phyloP scores from a whole-genome alignment of 805 yeast species.

The Metschnikowia matae region DNA sequence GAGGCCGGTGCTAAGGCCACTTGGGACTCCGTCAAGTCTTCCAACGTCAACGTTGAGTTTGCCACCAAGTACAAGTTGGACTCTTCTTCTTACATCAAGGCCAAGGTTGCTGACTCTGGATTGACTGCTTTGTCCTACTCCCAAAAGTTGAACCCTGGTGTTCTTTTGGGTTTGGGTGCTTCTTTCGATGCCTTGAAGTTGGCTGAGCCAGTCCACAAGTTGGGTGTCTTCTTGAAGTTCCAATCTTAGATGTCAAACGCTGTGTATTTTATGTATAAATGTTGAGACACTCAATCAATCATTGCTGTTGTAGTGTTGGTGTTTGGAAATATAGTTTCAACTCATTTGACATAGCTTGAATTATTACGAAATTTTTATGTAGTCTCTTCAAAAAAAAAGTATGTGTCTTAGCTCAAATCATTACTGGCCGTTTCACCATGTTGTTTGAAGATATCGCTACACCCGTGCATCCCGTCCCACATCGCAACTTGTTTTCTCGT shows the following conservation, averaged over 20 bases:
- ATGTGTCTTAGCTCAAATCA: no score
- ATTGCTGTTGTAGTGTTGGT: background rate
- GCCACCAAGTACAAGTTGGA: slow-evolving; percentile 95
- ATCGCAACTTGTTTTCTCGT: slow-evolving; percentile 1
- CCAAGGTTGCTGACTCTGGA: slow-evolving; percentile 95
- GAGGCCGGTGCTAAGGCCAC: slow-evolving; percentile 99
- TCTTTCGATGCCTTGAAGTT: slow-evolving; percentile 93
- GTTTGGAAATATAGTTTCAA: background rate
- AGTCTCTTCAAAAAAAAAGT: no score
- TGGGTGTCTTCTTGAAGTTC: slow-evolving; percentile 75
- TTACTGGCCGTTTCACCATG: background rate
- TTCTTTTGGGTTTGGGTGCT: slow-evolving; percentile 94
- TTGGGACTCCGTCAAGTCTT: slow-evolving; percentile 80
- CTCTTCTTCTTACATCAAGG: slow-evolving; percentile 85
- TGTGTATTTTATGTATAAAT: slow-evolving; percentile 6
- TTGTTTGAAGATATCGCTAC: background rate
- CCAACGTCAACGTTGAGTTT: slow-evolving; percentile 87
- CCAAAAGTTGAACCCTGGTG: slow-evolving; percentile 94
- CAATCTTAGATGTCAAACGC: slow-evolving; percentile 48
- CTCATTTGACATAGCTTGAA: no score
- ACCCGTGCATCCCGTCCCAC: slow-evolving; percentile 10
- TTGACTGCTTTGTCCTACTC: slow-evolving; percentile 89
- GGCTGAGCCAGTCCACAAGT: slow-evolving; percentile 95
- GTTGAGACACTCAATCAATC: background rate
- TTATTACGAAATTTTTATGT: no score